Evolutionary conservation across 192 early-diverging fungal species (phyloP).

Genomic region (Backusella luteola): DNA sequence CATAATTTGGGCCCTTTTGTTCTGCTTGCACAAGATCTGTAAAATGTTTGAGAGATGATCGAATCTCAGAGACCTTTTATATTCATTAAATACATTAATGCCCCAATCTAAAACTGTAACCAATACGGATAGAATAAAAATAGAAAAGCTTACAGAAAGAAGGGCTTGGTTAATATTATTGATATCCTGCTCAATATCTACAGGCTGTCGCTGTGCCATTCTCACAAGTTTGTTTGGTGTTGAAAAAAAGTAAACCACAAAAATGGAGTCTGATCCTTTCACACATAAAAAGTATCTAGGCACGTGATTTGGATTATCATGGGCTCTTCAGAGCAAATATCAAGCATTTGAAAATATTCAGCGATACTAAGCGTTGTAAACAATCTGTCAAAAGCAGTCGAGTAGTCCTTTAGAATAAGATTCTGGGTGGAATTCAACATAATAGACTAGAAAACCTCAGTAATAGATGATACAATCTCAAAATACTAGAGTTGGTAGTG

Average conservation of each 20-base stretch:
- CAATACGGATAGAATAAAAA: background rate
- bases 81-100: background rate
- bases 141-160: background rate
- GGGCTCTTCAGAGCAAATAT: too few species aligned
- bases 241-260: background rate
- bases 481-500: too few species aligned
- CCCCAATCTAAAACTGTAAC: background rate
- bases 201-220: slow-evolving; percentile 4
- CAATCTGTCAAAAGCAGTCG: too few species aligned
- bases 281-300: background rate
- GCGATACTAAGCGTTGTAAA: too few species aligned
- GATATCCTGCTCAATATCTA: slow-evolving; percentile 12
- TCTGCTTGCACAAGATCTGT: slow-evolving; percentile 15
- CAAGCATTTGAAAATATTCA: too few species aligned
- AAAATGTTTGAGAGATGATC: slow-evolving; percentile 21
- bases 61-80: slow-evolving; percentile 21
- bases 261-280: background rate
- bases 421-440: too few species aligned
- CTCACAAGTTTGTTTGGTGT: background rate
- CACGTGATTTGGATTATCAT: background rate
- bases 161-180: slow-evolving; percentile 3
- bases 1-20: slow-evolving; percentile 18
- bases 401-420: too few species aligned
- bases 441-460: too few species aligned
- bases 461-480: too few species aligned